These are phyloP conservation scores for Phytopythium helicoides DNA, from an alignment of 352 stramenopile genomes.

Conservation along the genomic window DNA sequence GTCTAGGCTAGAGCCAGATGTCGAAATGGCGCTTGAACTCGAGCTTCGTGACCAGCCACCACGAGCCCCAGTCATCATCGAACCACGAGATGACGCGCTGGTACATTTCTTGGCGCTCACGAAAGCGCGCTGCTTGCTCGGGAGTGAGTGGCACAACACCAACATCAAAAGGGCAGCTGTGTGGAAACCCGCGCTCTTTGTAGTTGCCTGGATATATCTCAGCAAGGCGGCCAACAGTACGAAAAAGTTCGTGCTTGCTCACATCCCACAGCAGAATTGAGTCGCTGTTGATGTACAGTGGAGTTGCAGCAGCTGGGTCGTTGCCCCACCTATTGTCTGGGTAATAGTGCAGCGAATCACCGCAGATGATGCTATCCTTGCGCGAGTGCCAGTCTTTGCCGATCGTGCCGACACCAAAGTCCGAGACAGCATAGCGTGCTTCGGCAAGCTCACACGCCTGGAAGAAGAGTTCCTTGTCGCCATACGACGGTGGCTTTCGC, in stretches of 20 bases:
- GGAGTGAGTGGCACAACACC: slow-evolving; percentile 22
- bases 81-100: slow-evolving; percentile 18
- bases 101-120: slow-evolving; percentile 23
- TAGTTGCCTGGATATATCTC: slow-evolving; percentile 34
- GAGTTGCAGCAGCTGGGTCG: slow-evolving; percentile 9
- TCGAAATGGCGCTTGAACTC: slow-evolving; percentile 1
- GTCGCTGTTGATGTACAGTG: slow-evolving; percentile 51
- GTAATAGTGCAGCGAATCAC: slow-evolving; percentile 41
- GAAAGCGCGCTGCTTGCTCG: slow-evolving; percentile 23
- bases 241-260: slow-evolving; percentile 24
- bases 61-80: slow-evolving; percentile 3
- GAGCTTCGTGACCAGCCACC: slow-evolving; percentile 5
- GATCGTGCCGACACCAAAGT: slow-evolving; percentile 41
- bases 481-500: slow-evolving; percentile 38
- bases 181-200: slow-evolving; percentile 22
- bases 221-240: slow-evolving; percentile 24
- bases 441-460: slow-evolving; percentile 56
- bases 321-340: slow-evolving; percentile 14
- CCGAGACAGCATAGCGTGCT: slow-evolving; percentile 44
- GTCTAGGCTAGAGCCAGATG: slow-evolving; percentile 2
- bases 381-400: slow-evolving; percentile 20
- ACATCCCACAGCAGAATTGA: slow-evolving; percentile 34
- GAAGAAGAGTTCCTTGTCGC: slow-evolving; percentile 64
- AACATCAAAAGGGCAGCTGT: slow-evolving; percentile 41
- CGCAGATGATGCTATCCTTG: slow-evolving; percentile 36